Evolutionary conservation across 768 basidiomycete species (phyloP), one percentile per base, ranked within the genome.

Genomic region (Leccinum obscurum): DNA sequence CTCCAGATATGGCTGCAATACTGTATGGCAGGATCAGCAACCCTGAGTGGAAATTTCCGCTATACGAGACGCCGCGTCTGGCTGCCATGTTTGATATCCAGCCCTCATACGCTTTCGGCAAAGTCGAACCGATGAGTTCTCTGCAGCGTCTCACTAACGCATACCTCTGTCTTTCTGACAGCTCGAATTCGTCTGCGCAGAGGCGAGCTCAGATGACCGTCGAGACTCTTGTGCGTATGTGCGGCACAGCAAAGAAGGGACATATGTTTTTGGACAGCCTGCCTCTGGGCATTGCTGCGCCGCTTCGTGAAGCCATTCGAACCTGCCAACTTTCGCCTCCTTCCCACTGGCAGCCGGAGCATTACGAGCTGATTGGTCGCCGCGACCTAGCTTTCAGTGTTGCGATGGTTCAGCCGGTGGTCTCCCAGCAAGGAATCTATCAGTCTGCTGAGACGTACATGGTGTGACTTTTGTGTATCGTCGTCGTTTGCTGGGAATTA

Each of bases 231-330:
- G 80, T 90, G 15, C 71, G 76, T 3, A 72, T 66, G 57, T 70
- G 67, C 63, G 69, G 70, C 14, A 68, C 74, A 7, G 75, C 79
- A 7, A 71, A 78, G 6, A 72, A 80, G 24, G 82, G 81, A 3
- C 69, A 75, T 6, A 77, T 80, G 13, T 79, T 86, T 54, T 66
- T 91, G 46, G 78, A 83, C 57, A 74, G 76, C 20, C 71, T 94
- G 17, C 86, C 91, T 1, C 70, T 92, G 11, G 90, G 91, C 1
- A 78, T 92, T 30, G 83, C 87, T 2, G 82, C 87, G 0, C 95
- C 96, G 2, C 75, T 98, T 5, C 78, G 88, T 56, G 97, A 98
- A 71, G 92, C 90, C 1, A 79, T 90, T n/a, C 77, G 93, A 61
- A 86, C 88, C 9, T 93, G 92, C 62, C 94, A 96, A 69, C 74